phyloP scores from a whole-genome alignment of 495 filamentous ascomycete species.

The Aspergillus bridgeri region DNA sequence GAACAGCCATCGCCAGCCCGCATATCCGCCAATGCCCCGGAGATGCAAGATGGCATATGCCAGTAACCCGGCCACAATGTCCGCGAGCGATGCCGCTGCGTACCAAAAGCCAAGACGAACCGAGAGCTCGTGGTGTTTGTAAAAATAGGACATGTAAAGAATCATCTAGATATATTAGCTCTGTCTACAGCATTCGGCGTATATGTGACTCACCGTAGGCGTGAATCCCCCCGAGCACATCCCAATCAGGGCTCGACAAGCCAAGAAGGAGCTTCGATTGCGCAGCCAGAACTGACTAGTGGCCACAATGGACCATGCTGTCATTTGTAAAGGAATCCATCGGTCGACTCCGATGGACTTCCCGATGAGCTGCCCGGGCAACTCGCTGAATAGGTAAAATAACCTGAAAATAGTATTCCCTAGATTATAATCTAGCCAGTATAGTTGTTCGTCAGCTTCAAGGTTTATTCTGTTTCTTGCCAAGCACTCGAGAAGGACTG shows the following conservation, averaged over 20 bases:
- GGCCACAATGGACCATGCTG: conserved; percentile 65
- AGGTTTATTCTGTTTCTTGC: background rate
- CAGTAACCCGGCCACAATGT: conserved; percentile 43
- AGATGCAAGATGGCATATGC: conserved; percentile 50
- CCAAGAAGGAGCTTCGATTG: conserved; percentile 57
- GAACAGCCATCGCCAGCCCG: conserved; percentile 41
- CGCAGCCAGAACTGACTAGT: conserved; percentile 56
- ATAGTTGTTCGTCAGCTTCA: background rate
- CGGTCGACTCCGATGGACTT: conserved; percentile 68
- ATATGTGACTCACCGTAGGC: conserved; percentile 49
- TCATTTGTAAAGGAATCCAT: conserved; percentile 75
- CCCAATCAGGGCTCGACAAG: conserved; percentile 59
- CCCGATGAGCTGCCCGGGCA: conserved; percentile 62
- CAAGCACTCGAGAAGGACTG: background rate
- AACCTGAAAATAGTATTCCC: conserved; percentile 28
- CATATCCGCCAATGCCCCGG: conserved; percentile 23
- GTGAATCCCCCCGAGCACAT: conserved; percentile 62
- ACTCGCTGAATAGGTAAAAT: conserved; percentile 40
- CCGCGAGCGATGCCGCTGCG: conserved; percentile 51
- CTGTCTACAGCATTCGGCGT: conserved; percentile 7
- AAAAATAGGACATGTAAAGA: conserved; percentile 71
- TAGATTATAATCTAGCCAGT: conserved; percentile 26
- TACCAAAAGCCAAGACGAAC: conserved; percentile 62
- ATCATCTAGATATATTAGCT: conserved; percentile 23
- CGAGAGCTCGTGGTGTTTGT: conserved; percentile 61